These are phyloP conservation scores for Magnolia changhungtana DNA, from an alignment of 164 flowering plant species.

Conservation along the genomic window DNA sequence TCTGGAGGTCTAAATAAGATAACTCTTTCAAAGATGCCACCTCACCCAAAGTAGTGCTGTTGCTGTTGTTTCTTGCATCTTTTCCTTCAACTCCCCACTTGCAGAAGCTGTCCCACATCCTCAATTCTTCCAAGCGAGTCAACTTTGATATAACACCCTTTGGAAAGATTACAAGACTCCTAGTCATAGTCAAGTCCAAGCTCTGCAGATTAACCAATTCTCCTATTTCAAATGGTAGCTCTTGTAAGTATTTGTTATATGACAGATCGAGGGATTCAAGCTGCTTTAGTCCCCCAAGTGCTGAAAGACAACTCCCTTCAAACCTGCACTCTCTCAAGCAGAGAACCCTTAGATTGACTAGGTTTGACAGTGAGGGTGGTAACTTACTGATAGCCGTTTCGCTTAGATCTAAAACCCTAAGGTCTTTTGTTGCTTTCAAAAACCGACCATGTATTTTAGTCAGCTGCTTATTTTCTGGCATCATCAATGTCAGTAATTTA, in stretches of 20 bases:
- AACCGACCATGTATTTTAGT: background rate
- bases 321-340: background rate
- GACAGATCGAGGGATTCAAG: background rate
- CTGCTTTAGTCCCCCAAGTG: background rate
- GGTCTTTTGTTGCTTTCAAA: background rate
- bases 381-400: background rate
- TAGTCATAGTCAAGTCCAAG: background rate
- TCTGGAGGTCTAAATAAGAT: background rate
- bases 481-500: background rate
- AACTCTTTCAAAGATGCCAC: background rate
- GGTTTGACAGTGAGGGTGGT: background rate
- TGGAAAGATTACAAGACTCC: background rate
- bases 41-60: background rate
- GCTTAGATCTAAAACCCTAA: background rate
- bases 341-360: background rate
- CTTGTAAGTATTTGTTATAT: background rate
- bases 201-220: background rate
- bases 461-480: background rate
- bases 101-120: background rate
- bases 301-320: background rate
- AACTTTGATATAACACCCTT: background rate
- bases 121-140: background rate
- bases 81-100: background rate
- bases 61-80: background rate
- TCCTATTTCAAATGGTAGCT: background rate